These are phyloP conservation scores for Castanea mollissima DNA, from an alignment of 306 rosid genomes.

Conservation along the genomic window DNA sequence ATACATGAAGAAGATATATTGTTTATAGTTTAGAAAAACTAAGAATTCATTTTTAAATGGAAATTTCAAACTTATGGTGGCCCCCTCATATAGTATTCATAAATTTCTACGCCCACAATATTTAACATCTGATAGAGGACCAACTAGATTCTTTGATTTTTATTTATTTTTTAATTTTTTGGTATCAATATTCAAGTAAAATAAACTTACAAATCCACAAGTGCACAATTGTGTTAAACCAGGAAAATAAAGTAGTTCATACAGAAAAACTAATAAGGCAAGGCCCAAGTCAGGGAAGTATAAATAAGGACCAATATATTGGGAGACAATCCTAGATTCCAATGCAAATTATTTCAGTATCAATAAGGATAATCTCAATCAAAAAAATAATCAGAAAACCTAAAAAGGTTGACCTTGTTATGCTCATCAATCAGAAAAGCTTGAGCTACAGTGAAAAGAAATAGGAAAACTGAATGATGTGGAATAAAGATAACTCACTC, in stretches of 20 bases:
- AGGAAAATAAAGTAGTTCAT: not conserved
- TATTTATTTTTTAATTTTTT: no score
- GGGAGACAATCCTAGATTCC: not conserved
- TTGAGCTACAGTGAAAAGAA: not conserved
- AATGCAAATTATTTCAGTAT: not conserved
- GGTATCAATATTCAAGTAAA: not conserved
- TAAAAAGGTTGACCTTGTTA: not conserved
- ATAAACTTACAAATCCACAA: not conserved
- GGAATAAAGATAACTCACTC: constrained; percentile 38
- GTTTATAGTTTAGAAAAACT: no score
- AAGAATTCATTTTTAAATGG: no score
- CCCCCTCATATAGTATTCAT: no score
- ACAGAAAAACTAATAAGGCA: not conserved
- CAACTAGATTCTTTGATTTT: no score
- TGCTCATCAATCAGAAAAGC: not conserved
- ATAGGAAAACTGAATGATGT: constrained; percentile 3
- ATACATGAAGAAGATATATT: no score
- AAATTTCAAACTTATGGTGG: no score
- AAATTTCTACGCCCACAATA: no score
- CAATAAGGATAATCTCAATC: not conserved
- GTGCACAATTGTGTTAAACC: not conserved
- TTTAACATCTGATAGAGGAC: no score
- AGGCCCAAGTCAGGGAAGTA: not conserved
- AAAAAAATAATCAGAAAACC: not conserved
- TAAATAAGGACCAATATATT: not conserved